Evolutionary conservation across 441 rosid species (phyloP).

Genomic region (Hura crepitans): DNA sequence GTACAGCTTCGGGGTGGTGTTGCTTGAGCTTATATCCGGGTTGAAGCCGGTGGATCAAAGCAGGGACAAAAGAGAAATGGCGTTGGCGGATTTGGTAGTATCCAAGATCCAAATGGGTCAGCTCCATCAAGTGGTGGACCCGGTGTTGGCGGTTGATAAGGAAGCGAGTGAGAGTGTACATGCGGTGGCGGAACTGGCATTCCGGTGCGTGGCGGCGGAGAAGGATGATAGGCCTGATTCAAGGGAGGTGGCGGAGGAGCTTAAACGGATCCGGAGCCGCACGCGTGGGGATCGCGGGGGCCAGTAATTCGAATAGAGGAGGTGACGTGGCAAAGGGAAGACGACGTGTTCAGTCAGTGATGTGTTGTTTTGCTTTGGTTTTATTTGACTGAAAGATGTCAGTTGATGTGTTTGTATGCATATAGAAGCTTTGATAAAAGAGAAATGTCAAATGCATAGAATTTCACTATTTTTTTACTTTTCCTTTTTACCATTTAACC

Average conservation of each 20-base stretch:
- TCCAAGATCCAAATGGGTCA: constrained; percentile 75
- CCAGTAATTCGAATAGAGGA: constrained; percentile 8
- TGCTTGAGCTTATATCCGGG: constrained; percentile 77
- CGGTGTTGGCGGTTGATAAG: constrained; percentile 35
- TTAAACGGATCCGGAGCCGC: constrained; percentile 48
- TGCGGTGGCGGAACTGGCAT: constrained; percentile 84
- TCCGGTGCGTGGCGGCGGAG: constrained; percentile 79
- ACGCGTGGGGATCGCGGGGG: constrained; percentile 33
- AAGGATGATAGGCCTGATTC: constrained; percentile 87
- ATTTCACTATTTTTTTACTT: not conserved
- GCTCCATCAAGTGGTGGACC: constrained; percentile 65
- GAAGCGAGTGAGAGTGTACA: constrained; percentile 37
- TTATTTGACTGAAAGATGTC: not conserved
- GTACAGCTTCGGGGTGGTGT: constrained; percentile 76
- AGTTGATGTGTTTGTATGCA: constrained; percentile 21
- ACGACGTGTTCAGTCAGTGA: not conserved
- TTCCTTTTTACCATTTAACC: no score
- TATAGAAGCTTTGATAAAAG: constrained; percentile 8
- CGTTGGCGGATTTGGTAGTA: constrained; percentile 73
- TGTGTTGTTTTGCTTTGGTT: not conserved
- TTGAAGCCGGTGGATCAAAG: constrained; percentile 78
- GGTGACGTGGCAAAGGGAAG: constrained; percentile 31
- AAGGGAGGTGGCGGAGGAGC: constrained; percentile 66
- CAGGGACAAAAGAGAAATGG: constrained; percentile 71
- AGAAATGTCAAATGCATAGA: not conserved